Evolutionary conservation across 2,329 filamentous ascomycete genomes (phyloP).

Genomic region (Fonsecaea erecta): DNA sequence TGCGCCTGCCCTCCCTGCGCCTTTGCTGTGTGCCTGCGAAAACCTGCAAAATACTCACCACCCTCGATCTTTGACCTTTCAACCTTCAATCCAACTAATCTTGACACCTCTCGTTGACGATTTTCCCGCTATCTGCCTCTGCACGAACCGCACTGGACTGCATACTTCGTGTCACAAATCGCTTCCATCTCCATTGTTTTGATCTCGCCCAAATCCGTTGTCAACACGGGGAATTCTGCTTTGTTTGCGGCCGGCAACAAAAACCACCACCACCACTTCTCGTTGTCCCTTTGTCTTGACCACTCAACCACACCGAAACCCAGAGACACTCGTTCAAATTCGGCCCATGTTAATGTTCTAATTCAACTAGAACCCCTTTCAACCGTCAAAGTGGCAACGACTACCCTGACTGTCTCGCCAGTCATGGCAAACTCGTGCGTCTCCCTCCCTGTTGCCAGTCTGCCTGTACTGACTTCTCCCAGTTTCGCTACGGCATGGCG

Average conservation of each 20-base stretch:
- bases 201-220: conserved; percentile 11
- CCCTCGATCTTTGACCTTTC: background rate
- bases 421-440: conserved; percentile 37
- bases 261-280: conserved; percentile 7
- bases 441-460: background rate
- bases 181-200: conserved; percentile 16
- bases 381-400: conserved; percentile 35
- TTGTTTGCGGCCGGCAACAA: conserved; percentile 29
- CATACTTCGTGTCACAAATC: conserved; percentile 17
- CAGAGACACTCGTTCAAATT: background rate
- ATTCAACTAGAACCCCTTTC: conserved; percentile 9
- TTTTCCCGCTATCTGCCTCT: conserved; percentile 1
- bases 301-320: conserved; percentile 15
- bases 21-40: conserved; percentile 2
- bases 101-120: background rate
- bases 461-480: conserved; percentile 21
- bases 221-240: conserved; percentile 24
- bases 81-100: conserved; percentile 7
- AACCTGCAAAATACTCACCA: conserved; percentile 5
- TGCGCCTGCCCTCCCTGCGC: conserved; percentile 5
- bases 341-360: conserved; percentile 27
- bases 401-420: conserved; percentile 30
- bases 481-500: conserved; percentile 63
- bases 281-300: conserved; percentile 27
- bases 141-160: conserved; percentile 19